A percentile compares a stretch with the other conserved stretches of the same genome.
These are phyloP conservation scores for Phyllachora maydis DNA, from an alignment of 2,329 filamentous ascomycete genomes.

Conservation along the genomic window DNA sequence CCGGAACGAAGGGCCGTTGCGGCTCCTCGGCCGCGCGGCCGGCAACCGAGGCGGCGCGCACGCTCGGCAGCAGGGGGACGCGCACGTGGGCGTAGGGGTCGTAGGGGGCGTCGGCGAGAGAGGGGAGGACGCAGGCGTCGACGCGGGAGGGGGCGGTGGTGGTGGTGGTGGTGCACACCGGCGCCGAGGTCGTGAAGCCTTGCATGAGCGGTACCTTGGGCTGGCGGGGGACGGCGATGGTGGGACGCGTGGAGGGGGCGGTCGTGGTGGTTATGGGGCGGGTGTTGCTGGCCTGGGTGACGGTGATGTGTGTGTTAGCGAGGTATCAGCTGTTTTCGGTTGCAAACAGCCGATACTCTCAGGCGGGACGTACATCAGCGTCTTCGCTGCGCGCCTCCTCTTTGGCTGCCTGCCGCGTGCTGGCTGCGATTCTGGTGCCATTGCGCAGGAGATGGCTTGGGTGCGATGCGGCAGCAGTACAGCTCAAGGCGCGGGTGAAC, in stretches of 20 bases:
- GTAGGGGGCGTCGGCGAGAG: slow-evolving; percentile 10
- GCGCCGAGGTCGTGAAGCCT: slow-evolving; percentile 30
- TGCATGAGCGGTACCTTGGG: slow-evolving; percentile 39
- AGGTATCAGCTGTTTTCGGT: too few species aligned
- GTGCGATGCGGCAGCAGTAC: too few species aligned
- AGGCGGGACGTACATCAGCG: too few species aligned
- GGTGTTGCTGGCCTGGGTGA: too few species aligned
- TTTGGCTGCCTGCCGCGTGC: too few species aligned
- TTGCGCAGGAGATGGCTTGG: too few species aligned
- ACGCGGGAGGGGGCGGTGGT: slow-evolving; percentile 20
- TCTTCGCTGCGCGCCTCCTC: too few species aligned
- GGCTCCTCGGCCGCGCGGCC: slow-evolving; percentile 19
- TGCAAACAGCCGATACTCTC: too few species aligned
- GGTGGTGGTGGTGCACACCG: slow-evolving; percentile 12
- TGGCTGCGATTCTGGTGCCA: too few species aligned
- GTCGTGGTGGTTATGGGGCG: slow-evolving; percentile 13
- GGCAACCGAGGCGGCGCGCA: slow-evolving; percentile 17
- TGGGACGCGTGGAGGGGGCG: slow-evolving; percentile 23
- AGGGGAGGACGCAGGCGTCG: slow-evolving; percentile 32
- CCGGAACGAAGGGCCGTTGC: slow-evolving; percentile 17
- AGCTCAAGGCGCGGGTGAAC: too few species aligned
- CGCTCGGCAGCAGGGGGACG: slow-evolving; percentile 40
- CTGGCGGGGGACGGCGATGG: slow-evolving; percentile 15
- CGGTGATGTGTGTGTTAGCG: too few species aligned
- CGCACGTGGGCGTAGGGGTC: slow-evolving; percentile 20